A percentile compares a stretch with the other conserved stretches of the same genome.
Conservation (phyloP, 176 grass and related monocot genomes). For the Oryza brachyantha region DNA sequence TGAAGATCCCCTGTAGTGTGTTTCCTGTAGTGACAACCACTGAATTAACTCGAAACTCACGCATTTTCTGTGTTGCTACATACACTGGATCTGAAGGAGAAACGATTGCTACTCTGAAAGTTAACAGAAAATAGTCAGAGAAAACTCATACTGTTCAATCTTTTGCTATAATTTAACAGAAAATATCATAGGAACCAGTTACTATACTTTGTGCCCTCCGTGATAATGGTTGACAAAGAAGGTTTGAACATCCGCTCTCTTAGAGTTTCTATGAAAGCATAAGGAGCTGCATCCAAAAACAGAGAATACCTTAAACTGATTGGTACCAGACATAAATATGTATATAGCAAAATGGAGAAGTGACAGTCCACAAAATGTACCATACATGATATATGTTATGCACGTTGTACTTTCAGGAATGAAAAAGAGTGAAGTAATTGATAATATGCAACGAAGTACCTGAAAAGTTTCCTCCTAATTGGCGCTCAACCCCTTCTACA, state of each 20-base stretch:
- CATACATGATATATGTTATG: background rate
- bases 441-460: conserved; percentile 35
- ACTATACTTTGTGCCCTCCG: conserved; percentile 66
- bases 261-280: conserved; percentile 88
- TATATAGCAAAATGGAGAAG: background rate
- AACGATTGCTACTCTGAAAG: conserved; percentile 78
- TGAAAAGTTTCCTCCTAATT: conserved; percentile 83
- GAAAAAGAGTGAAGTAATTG: conserved; percentile 21
- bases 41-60: conserved; percentile 80
- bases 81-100: conserved; percentile 82
- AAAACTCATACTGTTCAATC: background rate
- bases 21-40: conserved; percentile 76
- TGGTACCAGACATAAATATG: conserved; percentile 6
- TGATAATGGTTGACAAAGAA: conserved; percentile 72
- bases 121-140: conserved; percentile 15
- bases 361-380: conserved; percentile 11
- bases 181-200: conserved; percentile 22
- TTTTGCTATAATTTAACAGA: conserved; percentile 21
- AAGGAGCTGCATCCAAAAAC: conserved; percentile 65
- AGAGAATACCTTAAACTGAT: conserved; percentile 32
- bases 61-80: conserved; percentile 88
- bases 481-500: conserved; percentile 92
- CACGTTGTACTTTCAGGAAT: background rate
- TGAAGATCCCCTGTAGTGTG: conserved; percentile 86
- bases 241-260: conserved; percentile 98